These are phyloP conservation scores for Chytriomyces confervae DNA, from an alignment of 192 early-diverging fungal species.

Conservation along the genomic window DNA sequence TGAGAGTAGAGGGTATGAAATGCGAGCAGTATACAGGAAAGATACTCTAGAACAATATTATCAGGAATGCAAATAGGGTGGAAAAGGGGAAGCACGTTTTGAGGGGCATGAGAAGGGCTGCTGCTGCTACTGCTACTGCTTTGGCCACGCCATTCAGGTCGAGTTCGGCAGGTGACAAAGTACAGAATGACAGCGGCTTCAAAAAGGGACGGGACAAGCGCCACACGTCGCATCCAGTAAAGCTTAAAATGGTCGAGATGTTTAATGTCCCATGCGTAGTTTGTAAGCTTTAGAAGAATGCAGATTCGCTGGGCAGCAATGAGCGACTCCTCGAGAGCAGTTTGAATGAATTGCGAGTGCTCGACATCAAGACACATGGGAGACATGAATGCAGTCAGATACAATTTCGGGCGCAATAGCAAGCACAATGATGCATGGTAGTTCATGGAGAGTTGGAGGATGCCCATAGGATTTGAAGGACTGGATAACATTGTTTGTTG, in stretches of 20 bases:
- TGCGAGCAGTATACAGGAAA: neutral
- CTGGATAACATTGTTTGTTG: neutral
- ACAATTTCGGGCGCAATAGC: slow-evolving; percentile 3
- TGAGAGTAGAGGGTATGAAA: neutral
- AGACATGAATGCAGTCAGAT: slow-evolving; percentile 12
- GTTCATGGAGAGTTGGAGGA: neutral
- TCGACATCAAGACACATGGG: neutral
- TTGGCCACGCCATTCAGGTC: neutral
- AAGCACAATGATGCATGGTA: slow-evolving; percentile 6
- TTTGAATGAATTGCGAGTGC: neutral
- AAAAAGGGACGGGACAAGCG: neutral
- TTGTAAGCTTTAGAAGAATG: neutral
- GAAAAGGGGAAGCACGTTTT: too few relatives aligned
- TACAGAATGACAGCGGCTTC: slow-evolving; percentile 12
- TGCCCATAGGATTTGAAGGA: slow-evolving; percentile 2
- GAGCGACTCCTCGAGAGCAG: neutral
- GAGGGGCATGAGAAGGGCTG: too few relatives aligned
- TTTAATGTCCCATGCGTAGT: neutral
- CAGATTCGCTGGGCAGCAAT: neutral
- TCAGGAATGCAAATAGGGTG: too few relatives aligned
- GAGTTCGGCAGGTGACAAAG: slow-evolving; percentile 21
- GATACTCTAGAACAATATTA: neutral
- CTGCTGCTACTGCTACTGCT: neutral
- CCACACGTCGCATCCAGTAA: neutral
- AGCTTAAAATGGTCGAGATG: neutral